Conservation (phyloP, 1,139 yeast genomes). For the Hyphopichia khmerensis region DNA sequence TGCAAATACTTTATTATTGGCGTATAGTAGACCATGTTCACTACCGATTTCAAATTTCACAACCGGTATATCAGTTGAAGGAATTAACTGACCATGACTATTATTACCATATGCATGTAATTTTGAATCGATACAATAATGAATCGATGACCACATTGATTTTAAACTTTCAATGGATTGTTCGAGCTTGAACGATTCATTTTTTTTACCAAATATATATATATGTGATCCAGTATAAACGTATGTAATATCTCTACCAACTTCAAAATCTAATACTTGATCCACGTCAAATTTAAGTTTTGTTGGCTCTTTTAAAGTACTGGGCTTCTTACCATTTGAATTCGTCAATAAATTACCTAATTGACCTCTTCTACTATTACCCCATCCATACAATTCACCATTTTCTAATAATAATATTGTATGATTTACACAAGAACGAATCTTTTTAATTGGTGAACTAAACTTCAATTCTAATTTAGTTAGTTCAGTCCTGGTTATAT, state of each 20-base stretch:
- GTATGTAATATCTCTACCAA: slow-evolving; percentile 51
- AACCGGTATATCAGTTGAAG: slow-evolving; percentile 13
- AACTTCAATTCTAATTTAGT: slow-evolving; percentile 13
- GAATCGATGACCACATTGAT: slow-evolving; percentile 85
- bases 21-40: slow-evolving; percentile 71
- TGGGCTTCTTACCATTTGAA: slow-evolving; percentile 13
- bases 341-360: slow-evolving; percentile 30
- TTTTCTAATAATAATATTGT: slow-evolving; percentile 44
- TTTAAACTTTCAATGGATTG: slow-evolving; percentile 17
- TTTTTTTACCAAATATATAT: slow-evolving; percentile 15
- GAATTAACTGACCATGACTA: slow-evolving; percentile 67
- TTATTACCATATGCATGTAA: slow-evolving; percentile 67
- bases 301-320: slow-evolving; percentile 27
- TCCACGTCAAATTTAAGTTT: slow-evolving; percentile 16
- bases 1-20: slow-evolving; percentile 43
- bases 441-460: slow-evolving; percentile 14
- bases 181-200: slow-evolving; percentile 3
- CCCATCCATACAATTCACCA: slow-evolving; percentile 73
- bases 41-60: slow-evolving; percentile 59
- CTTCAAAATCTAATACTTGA: slow-evolving; percentile 14
- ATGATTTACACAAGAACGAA: slow-evolving; percentile 58
- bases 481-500: slow-evolving; percentile 12
- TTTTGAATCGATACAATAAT: slow-evolving; percentile 24
- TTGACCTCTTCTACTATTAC: slow-evolving; percentile 77
- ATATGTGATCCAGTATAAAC: slow-evolving; percentile 10